Evolutionary conservation across 129 eudicot genomes (phyloP).

Genomic region (Lactuca saligna): DNA sequence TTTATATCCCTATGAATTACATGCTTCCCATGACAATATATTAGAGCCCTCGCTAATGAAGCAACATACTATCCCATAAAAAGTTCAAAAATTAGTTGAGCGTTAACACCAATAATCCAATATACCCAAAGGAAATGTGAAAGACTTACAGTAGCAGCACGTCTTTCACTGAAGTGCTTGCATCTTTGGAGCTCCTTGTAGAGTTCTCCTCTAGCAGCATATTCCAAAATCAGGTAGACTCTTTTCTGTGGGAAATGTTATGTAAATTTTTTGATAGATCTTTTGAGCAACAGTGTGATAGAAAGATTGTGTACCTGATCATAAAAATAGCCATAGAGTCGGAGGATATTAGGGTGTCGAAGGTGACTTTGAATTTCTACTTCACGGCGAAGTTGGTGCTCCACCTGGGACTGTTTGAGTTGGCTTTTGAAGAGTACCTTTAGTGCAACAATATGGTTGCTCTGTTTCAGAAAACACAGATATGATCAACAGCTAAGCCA

Average conservation of each 20-base stretch:
- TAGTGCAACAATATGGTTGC: constrained; percentile 77
- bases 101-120: neutral
- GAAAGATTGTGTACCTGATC: constrained; percentile 49
- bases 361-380: constrained; percentile 90
- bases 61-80: constrained; percentile 66
- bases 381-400: constrained; percentile 84
- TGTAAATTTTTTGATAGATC: neutral
- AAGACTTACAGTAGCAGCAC: constrained; percentile 74
- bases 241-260: constrained; percentile 56
- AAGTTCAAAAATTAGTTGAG: neutral
- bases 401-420: constrained; percentile 83
- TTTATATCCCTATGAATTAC: constrained; percentile 95
- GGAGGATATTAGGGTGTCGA: constrained; percentile 72
- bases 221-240: constrained; percentile 75
- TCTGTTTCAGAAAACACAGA: constrained; percentile 41
- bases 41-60: constrained; percentile 85
- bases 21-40: constrained; percentile 95
- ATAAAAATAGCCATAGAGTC: constrained; percentile 82
- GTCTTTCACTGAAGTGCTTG: constrained; percentile 72
- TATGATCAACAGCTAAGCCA: neutral
- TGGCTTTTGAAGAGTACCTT: constrained; percentile 83
- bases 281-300: neutral
- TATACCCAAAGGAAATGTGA: neutral
- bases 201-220: constrained; percentile 85
- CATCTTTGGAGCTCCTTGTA: constrained; percentile 79